Evolutionary conservation across 1,284 basidiomycete genomes (phyloP).

Genomic region (Irpex lacteus): DNA sequence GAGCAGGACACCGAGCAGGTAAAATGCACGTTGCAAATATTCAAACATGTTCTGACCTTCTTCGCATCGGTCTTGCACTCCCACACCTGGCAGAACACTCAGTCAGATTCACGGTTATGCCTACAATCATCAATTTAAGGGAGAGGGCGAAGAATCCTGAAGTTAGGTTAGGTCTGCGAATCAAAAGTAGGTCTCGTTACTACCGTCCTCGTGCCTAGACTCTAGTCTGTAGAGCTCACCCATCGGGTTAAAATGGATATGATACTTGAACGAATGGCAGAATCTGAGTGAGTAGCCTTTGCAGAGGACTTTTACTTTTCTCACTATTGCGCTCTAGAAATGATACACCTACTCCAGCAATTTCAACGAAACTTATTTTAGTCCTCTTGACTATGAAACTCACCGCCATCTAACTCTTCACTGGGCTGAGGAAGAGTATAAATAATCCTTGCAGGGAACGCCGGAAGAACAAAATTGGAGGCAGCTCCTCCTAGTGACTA

Average conservation of each 20-base stretch:
- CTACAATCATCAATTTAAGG: background rate
- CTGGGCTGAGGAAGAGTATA: background rate
- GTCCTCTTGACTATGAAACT: background rate
- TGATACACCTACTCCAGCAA: background rate
- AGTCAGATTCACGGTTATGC: too few species aligned
- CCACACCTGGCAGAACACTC: too few species aligned
- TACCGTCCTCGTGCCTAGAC: too few species aligned
- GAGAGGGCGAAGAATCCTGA: background rate
- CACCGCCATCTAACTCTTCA: background rate
- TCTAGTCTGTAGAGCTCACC: too few species aligned
- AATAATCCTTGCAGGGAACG: background rate
- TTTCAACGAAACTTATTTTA: background rate
- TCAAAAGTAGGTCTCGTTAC: background rate
- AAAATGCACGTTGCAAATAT: too few species aligned
- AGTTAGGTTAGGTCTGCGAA: background rate
- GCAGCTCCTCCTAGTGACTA: background rate
- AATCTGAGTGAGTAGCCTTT: too few species aligned
- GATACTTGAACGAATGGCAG: too few species aligned
- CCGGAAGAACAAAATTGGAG: background rate
- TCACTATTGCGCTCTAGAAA: background rate
- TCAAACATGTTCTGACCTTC: too few species aligned
- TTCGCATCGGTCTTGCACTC: too few species aligned
- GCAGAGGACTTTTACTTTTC: background rate
- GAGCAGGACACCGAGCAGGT: too few species aligned
- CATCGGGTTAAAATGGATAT: too few species aligned